Evolutionary conservation across 2,329 filamentous ascomycete genomes (phyloP), one percentile per base, ranked within the genome.

Genomic region (Verticillium isaacii): DNA sequence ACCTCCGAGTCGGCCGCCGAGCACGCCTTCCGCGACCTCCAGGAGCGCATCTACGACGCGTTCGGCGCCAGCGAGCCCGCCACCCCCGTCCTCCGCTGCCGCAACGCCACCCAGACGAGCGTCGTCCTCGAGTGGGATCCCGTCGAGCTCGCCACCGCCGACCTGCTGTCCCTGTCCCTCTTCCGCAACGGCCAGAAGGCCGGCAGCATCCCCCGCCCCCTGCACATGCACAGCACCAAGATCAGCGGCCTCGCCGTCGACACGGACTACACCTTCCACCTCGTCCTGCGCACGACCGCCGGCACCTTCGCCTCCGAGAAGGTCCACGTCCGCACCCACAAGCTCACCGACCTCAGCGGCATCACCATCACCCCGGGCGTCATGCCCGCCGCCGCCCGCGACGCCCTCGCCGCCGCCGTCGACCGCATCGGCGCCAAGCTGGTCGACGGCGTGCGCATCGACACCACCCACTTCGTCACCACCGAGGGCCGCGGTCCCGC

Each of bases 51-150:
- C 79, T 90, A 90, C 77, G 83, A 85, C 68, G 90, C 91, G 60
- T 98, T 98, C 74, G 95, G 95, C 68, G 86, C 91, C 67, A 82
- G 85, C 63, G 89, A 92, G 62, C 95, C 95, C 36, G 79, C 85
- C 29, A 81, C 89, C 1, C 95, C 95, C 8, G 77, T 90, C 58
- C 87, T 99, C 39, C 91, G 93, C 71, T 96, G 95, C 77, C 90
- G 93, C 77, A 99, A 98, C 83, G 93, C 94, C 61, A 99, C 95
- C 1, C 95, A 99, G 78, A 99, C 95, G n/a, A 96, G 92, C 32
- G 90, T 98, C 56, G 95, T 99, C 41, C 90, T 99, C 59, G 95
- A 98, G 78, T 99, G 95, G 95, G 95, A 98, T 66, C 92, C 94
- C 37, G 90, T 99, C 72, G 86, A 94, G 70, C 87, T 97, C 58